Percentiles rank a stretch among this genome's conserved stretches.
phyloP scores from a whole-genome alignment of 2,329 filamentous ascomycete species.

The Magnaporthales sp. region DNA sequence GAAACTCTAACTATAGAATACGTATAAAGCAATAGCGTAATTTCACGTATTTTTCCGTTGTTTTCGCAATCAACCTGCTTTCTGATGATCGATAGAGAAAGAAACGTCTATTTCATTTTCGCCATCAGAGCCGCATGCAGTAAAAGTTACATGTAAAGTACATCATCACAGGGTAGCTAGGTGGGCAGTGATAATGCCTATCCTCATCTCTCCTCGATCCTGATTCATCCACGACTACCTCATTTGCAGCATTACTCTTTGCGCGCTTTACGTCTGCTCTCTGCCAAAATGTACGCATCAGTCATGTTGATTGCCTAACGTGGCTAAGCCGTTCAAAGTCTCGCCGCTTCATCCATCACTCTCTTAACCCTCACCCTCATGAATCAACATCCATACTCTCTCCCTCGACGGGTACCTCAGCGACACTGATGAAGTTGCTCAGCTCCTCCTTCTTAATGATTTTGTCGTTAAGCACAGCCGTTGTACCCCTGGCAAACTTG shows the following conservation, averaged over 20 bases:
- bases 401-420: constrained; percentile 59
- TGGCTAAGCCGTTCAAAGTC: neutral
- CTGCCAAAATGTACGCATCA: neutral
- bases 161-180: neutral
- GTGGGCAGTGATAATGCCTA: neutral
- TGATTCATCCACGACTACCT: neutral
- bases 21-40: neutral
- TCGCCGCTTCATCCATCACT: neutral
- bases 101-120: constrained; percentile 9
- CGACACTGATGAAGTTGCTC: constrained; percentile 85
- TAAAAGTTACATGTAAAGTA: constrained; percentile 1
- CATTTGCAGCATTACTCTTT: neutral
- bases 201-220: neutral
- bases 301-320: neutral
- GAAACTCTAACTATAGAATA: too few species aligned
- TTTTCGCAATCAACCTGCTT: neutral
- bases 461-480: constrained; percentile 91
- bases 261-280: neutral
- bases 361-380: constrained; percentile 23
- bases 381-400: constrained; percentile 63
- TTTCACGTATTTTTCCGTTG: neutral
- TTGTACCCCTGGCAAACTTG: constrained; percentile 84
- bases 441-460: constrained; percentile 91
- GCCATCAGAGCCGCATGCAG: neutral
- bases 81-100: neutral